These are phyloP conservation scores for Gilbertella persicaria DNA, from an alignment of 371 early-diverging fungal genomes.

Conservation along the genomic window DNA sequence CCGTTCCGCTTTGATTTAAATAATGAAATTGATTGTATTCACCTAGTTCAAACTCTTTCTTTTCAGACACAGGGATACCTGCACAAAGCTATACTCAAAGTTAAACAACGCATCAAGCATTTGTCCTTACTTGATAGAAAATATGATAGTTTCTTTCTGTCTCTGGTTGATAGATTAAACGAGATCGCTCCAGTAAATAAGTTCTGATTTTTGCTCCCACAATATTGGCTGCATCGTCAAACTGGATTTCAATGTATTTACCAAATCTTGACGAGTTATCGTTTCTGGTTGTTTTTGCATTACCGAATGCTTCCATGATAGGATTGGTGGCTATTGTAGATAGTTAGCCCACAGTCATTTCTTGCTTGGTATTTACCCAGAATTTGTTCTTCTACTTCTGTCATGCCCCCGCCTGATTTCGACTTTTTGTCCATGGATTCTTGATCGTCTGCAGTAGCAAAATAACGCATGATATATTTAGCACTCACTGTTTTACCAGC, in stretches of 20 bases:
- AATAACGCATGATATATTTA: conserved; percentile 97
- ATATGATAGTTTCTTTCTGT: conserved; percentile 98
- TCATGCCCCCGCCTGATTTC: conserved; percentile 58
- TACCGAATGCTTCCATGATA: conserved; percentile 98
- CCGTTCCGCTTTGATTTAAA: conserved; percentile 82
- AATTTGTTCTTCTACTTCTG: conserved; percentile 82
- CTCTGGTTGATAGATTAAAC: conserved; percentile 91
- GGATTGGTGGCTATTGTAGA: conserved; percentile 84
- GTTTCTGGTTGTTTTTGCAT: conserved; percentile 98
- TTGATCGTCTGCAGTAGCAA: conserved; percentile 88
- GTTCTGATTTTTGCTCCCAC: conserved; percentile 96
- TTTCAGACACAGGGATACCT: conserved; percentile 82
- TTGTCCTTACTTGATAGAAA: conserved; percentile 94
- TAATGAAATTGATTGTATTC: conserved; percentile 78
- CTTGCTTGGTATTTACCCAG: conserved; percentile 38
- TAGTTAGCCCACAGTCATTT: too few species aligned
- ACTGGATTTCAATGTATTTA: conserved; percentile 96
- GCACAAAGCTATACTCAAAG: conserved; percentile 89
- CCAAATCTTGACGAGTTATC: conserved; percentile 98
- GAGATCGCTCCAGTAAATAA: conserved; percentile 97
- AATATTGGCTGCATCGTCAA: conserved; percentile 80
- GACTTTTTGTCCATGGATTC: conserved; percentile 42
- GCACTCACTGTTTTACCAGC: conserved; percentile 97
- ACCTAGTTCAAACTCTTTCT: conserved; percentile 76
- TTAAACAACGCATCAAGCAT: too few species aligned